Evolutionary conservation across 768 basidiomycete genomes (phyloP).

Genomic region (Xerocomellus intermedius): DNA sequence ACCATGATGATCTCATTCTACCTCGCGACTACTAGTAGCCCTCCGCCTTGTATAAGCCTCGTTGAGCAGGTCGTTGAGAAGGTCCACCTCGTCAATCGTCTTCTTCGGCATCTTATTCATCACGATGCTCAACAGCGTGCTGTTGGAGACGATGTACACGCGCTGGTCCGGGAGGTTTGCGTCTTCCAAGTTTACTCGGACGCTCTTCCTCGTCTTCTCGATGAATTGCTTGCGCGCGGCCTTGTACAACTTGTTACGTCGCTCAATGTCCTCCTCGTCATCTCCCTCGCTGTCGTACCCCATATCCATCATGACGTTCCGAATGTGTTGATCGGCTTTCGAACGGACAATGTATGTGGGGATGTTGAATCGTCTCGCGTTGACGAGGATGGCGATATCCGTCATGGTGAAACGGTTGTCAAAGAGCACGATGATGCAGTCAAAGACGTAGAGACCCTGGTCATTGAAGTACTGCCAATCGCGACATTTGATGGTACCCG

Average conservation of each 20-base stretch:
- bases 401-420: constrained; percentile 25
- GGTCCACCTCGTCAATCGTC: constrained; percentile 24
- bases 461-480: constrained; percentile 26
- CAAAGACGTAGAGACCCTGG: constrained; percentile 26
- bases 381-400: constrained; percentile 18
- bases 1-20: neutral
- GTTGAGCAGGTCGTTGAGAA: constrained; percentile 17
- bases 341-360: constrained; percentile 25
- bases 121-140: constrained; percentile 20
- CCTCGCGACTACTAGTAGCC: neutral
- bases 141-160: constrained; percentile 29
- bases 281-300: constrained; percentile 21
- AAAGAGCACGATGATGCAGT: constrained; percentile 22
- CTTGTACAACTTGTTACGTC: constrained; percentile 9
- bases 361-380: constrained; percentile 15
- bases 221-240: constrained; percentile 16
- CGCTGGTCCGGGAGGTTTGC: constrained; percentile 25
- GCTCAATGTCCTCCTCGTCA: constrained; percentile 8
- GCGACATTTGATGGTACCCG: constrained; percentile 16
- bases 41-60: constrained; percentile 10
- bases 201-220: constrained; percentile 15
- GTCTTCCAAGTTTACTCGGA: constrained; percentile 17
- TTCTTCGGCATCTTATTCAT: constrained; percentile 14
- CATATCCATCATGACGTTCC: constrained; percentile 17
- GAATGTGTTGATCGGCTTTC: constrained; percentile 24